Conservation (phyloP, 1,139 yeast genomes). For the Scheffersomyces quercinus region DNA sequence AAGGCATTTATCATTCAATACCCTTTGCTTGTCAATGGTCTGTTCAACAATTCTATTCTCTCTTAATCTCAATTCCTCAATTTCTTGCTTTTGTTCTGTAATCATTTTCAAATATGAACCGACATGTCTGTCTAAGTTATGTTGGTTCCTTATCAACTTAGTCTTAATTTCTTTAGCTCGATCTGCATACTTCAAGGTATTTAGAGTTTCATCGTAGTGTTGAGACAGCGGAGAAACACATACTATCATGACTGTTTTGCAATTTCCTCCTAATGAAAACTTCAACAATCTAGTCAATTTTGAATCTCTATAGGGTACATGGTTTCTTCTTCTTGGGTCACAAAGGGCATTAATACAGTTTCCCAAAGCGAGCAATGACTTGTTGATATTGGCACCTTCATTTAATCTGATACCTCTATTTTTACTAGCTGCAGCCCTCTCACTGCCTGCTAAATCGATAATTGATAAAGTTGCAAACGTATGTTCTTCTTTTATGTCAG, state of each 20-base stretch:
- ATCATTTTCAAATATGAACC: slow-evolving; percentile 86
- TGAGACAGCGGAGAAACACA: slow-evolving; percentile 84
- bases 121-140: slow-evolving; percentile 79
- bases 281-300: slow-evolving; percentile 82
- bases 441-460: slow-evolving; percentile 93
- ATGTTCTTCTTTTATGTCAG: slow-evolving; percentile 66
- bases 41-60: slow-evolving; percentile 46
- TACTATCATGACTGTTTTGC: slow-evolving; percentile 94
- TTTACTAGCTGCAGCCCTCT: slow-evolving; percentile 85
- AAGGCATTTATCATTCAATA: slow-evolving; percentile 35
- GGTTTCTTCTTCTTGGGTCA: slow-evolving; percentile 65
- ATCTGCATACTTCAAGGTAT: slow-evolving; percentile 86
- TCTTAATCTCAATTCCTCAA: slow-evolving; percentile 63
- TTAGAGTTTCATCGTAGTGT: slow-evolving; percentile 89
- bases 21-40: slow-evolving; percentile 30
- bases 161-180: slow-evolving; percentile 91
- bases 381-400: slow-evolving; percentile 93
- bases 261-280: slow-evolving; percentile 91
- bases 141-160: slow-evolving; percentile 71
- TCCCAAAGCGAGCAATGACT: slow-evolving; percentile 83
- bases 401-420: slow-evolving; percentile 76
- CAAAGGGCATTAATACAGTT: slow-evolving; percentile 93
- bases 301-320: slow-evolving; percentile 89
- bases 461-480: slow-evolving; percentile 79
- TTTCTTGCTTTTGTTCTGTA: slow-evolving; percentile 77